Evolutionary conservation across 2,329 filamentous ascomycete genomes (phyloP).

Genomic region (Pseudogymnoascus sp.): DNA sequence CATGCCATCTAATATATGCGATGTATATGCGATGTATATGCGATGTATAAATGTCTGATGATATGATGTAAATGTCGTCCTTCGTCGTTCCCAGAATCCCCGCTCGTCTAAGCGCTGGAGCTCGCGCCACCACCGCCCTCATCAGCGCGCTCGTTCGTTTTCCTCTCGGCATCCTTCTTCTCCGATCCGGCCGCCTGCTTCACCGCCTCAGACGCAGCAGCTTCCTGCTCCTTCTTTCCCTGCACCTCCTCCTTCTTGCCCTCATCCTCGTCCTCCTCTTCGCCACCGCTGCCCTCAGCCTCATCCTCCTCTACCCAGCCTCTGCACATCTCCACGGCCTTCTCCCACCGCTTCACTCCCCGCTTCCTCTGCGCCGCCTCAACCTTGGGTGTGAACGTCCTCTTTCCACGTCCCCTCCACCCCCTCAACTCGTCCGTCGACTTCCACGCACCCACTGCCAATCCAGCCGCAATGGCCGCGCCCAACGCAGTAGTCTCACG

Average conservation of each 20-base stretch:
- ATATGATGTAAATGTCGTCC: neutral
- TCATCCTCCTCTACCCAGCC: constrained; percentile 48
- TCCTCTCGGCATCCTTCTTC: neutral
- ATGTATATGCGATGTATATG: neutral
- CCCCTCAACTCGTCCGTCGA: constrained; percentile 64
- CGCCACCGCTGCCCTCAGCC: neutral
- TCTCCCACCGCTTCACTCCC: constrained; percentile 66
- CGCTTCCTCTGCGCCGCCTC: constrained; percentile 48
- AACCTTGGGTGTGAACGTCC: constrained; percentile 61
- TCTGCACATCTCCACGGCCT: constrained; percentile 71
- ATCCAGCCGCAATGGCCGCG: constrained; percentile 74
- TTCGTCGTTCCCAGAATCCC: neutral
- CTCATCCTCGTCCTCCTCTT: neutral
- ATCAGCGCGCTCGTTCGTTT: neutral
- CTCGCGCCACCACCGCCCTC: neutral
- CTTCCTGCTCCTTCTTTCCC: neutral
- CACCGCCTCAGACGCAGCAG: neutral
- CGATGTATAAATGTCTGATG: neutral
- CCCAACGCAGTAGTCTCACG: constrained; percentile 76
- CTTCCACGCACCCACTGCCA: constrained; percentile 68
- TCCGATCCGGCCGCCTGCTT: neutral
- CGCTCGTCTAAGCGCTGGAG: neutral
- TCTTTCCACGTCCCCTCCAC: constrained; percentile 63
- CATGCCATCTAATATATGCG: neutral
- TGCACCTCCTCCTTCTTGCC: neutral